Percentiles rank a stretch among this genome's conserved stretches.
phyloP scores from a whole-genome alignment of 805 yeast species.

The Teunomyces barrocoloradensis region DNA sequence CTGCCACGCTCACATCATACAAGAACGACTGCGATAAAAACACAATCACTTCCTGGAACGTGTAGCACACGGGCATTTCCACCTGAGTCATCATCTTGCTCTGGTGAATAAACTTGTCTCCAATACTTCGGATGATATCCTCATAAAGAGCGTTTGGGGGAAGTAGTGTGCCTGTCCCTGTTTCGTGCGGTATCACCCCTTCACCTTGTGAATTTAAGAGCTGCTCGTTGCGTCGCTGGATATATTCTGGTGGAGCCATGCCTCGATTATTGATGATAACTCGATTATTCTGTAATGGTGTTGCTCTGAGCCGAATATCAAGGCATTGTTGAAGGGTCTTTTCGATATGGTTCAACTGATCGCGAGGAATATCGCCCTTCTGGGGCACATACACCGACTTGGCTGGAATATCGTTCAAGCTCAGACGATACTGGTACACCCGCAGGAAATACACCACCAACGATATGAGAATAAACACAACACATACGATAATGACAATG shows the following conservation, averaged over 20 bases:
- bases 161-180: conserved; percentile 16
- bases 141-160: conserved; percentile 43
- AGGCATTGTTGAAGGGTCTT: conserved; percentile 26
- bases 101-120: conserved; percentile 53
- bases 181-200: conserved; percentile 15
- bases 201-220: conserved; percentile 11
- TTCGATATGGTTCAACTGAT: conserved; percentile 24
- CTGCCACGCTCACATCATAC: neutral
- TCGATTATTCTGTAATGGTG: conserved; percentile 28
- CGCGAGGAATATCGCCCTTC: conserved; percentile 46
- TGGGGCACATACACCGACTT: conserved; percentile 65
- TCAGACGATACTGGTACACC: conserved; percentile 52
- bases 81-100: conserved; percentile 38
- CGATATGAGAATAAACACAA: conserved; percentile 51
- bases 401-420: conserved; percentile 70
- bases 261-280: conserved; percentile 40
- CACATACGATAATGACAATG: conserved; percentile 72
- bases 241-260: conserved; percentile 39
- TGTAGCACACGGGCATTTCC: conserved; percentile 18
- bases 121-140: conserved; percentile 57
- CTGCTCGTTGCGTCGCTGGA: conserved; percentile 30
- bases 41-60: conserved; percentile 43
- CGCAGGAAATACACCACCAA: conserved; percentile 57
- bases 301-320: conserved; percentile 32
- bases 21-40: conserved; percentile 20